Percentiles rank a stretch among this genome's conserved stretches.
These are phyloP conservation scores for Quercus cerris DNA, from an alignment of 306 rosid genomes.

Conservation along the genomic window DNA sequence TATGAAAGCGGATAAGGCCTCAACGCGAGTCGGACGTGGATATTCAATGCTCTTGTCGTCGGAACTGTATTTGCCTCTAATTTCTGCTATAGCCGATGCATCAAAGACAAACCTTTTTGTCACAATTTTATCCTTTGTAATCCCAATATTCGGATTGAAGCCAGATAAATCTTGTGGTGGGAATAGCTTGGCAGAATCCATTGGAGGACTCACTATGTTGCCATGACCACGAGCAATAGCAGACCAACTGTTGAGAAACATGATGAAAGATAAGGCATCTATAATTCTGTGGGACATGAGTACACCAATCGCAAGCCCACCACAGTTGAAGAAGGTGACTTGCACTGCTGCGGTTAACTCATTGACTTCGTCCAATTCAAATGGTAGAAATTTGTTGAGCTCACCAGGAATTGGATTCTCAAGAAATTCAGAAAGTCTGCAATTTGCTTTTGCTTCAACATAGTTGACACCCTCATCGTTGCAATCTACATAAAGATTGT, in stretches of 20 bases:
- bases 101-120: slow-evolving; percentile 16
- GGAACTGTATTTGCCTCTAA: neutral
- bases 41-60: neutral
- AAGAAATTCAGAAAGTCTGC: neutral
- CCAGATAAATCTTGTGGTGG: slow-evolving; percentile 6
- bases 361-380: neutral
- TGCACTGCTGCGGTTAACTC: slow-evolving; percentile 17
- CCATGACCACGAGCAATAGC: neutral
- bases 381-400: slow-evolving; percentile 15
- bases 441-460: neutral
- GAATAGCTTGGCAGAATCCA: slow-evolving; percentile 9
- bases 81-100: slow-evolving; percentile 1
- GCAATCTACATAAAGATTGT: neutral
- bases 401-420: neutral
- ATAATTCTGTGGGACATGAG: slow-evolving; percentile 29
- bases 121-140: neutral
- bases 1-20: slow-evolving; percentile 36
- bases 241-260: slow-evolving; percentile 25
- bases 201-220: neutral
- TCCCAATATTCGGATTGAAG: neutral
- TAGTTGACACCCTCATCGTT: neutral
- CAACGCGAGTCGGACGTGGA: neutral
- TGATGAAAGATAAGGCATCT: slow-evolving; percentile 22
- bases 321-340: slow-evolving; percentile 25
- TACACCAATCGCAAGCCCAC: slow-evolving; percentile 19